Evolutionary conservation across 2,329 filamentous ascomycete species (phyloP).

Genomic region (Fusarium pseudonygamai): DNA sequence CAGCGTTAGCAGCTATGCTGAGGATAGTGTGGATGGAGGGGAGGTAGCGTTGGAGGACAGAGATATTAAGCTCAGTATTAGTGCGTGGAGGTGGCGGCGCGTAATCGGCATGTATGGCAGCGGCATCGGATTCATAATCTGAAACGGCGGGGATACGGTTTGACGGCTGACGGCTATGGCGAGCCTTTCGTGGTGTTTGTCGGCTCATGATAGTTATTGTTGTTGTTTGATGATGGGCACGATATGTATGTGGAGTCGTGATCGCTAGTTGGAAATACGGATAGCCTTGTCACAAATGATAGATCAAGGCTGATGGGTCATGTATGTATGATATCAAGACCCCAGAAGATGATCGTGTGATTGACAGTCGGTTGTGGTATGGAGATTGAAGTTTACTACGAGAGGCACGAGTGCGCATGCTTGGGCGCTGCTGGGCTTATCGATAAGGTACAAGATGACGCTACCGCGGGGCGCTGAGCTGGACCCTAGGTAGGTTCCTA

Average conservation of each 20-base stretch:
- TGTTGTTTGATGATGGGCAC: slow-evolving; percentile 20
- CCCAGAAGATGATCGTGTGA: neutral
- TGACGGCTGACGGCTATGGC: slow-evolving; percentile 54
- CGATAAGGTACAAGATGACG: slow-evolving; percentile 44
- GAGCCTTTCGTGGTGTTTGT: slow-evolving; percentile 52
- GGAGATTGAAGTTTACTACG: slow-evolving; percentile 22
- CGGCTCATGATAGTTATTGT: slow-evolving; percentile 53
- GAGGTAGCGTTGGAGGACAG: slow-evolving; percentile 83
- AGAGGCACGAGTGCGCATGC: slow-evolving; percentile 31
- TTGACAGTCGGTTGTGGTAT: slow-evolving; percentile 9
- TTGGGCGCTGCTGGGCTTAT: slow-evolving; percentile 38
- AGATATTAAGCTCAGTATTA: slow-evolving; percentile 87
- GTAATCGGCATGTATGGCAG: slow-evolving; percentile 52
- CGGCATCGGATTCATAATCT: slow-evolving; percentile 75
- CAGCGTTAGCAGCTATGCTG: slow-evolving; percentile 84
- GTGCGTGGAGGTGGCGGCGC: slow-evolving; percentile 67
- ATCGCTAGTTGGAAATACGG: neutral
- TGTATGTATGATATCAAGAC: neutral
- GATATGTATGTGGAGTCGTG: neutral
- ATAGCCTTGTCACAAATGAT: neutral
- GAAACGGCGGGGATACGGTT: slow-evolving; percentile 55
- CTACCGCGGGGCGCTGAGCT: slow-evolving; percentile 19
- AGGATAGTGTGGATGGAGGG: slow-evolving; percentile 78
- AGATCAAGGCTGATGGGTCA: neutral
- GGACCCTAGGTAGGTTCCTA: slow-evolving; percentile 14